phyloP scores from a whole-genome alignment of 1,139 yeast species.

The Candida sp. region DNA sequence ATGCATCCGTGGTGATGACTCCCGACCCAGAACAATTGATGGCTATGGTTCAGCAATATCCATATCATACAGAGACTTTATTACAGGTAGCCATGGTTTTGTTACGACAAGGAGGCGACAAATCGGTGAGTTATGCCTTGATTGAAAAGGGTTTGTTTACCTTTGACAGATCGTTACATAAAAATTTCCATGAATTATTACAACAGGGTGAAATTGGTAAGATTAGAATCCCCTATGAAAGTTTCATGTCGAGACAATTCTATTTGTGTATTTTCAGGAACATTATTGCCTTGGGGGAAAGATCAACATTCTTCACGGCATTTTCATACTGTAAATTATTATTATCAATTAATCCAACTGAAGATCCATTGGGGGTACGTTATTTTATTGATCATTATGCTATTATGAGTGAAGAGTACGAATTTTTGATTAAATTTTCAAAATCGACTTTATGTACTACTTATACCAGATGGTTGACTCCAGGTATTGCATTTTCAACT shows the following conservation, averaged over 20 bases:
- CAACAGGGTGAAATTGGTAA: slow-evolving; percentile 57
- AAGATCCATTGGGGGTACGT: slow-evolving; percentile 83
- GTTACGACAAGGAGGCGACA: slow-evolving; percentile 71
- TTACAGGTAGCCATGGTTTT: slow-evolving; percentile 76
- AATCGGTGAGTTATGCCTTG: slow-evolving; percentile 65
- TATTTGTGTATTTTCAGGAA: slow-evolving; percentile 73
- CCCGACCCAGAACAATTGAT: slow-evolving; percentile 74
- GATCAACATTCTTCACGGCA: slow-evolving; percentile 78
- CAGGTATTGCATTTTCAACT: slow-evolving; percentile 67
- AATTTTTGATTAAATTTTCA: slow-evolving; percentile 55
- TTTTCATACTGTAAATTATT: slow-evolving; percentile 69
- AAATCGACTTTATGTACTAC: slow-evolving; percentile 54
- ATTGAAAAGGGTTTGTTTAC: slow-evolving; percentile 76
- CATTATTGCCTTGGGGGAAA: slow-evolving; percentile 66
- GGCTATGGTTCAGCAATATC: slow-evolving; percentile 51
- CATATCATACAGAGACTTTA: slow-evolving; percentile 78
- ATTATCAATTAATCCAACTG: slow-evolving; percentile 67
- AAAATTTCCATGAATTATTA: slow-evolving; percentile 36
- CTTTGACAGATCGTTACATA: slow-evolving; percentile 59
- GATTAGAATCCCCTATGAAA: slow-evolving; percentile 72
- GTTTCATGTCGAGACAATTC: slow-evolving; percentile 73
- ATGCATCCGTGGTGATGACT: slow-evolving; percentile 60
- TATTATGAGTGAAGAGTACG: slow-evolving; percentile 60
- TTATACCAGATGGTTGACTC: slow-evolving; percentile 67
- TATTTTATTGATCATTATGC: slow-evolving; percentile 82